Conservation (phyloP, 768 basidiomycete species). For the Mycena leptocephala region DNA sequence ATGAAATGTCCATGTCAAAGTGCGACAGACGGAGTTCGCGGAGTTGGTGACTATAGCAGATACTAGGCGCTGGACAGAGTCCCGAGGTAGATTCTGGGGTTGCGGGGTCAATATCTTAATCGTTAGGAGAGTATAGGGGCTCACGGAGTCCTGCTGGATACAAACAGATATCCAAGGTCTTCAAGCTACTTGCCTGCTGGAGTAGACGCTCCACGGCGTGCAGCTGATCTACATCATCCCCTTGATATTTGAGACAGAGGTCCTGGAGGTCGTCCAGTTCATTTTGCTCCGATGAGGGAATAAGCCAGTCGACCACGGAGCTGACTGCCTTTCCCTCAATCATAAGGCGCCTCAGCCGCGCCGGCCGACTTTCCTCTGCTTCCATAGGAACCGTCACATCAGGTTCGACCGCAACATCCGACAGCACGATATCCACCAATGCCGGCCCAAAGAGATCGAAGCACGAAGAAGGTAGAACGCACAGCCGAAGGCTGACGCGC, state of each 20-base stretch:
- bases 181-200: conserved; percentile 5
- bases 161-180: conserved; percentile 18
- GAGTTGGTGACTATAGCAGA: conserved; percentile 24
- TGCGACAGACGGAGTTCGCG: conserved; percentile 21
- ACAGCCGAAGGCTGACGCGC: conserved; percentile 21
- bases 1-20: conserved; percentile 25
- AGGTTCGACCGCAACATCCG: conserved; percentile 22
- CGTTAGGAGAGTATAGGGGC: background rate
- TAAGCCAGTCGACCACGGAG: conserved; percentile 21
- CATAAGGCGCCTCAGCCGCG: conserved; percentile 11
- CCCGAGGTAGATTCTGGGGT: background rate
- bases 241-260: conserved; percentile 15
- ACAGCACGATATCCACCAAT: conserved; percentile 17
- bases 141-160: conserved; percentile 18
- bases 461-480: conserved; percentile 20
- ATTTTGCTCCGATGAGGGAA: conserved; percentile 13
- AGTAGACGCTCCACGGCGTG: conserved; percentile 23
- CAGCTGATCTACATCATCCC: conserved; percentile 1
- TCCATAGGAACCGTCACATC: background rate
- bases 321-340: conserved; percentile 23
- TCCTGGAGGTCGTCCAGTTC: conserved; percentile 17
- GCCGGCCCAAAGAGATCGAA: conserved; percentile 22
- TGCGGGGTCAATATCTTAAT: background rate
- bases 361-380: background rate
- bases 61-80: conserved; percentile 12